Conservation (phyloP, 495 filamentous ascomycete genomes). For the Xylaria telfairii region DNA sequence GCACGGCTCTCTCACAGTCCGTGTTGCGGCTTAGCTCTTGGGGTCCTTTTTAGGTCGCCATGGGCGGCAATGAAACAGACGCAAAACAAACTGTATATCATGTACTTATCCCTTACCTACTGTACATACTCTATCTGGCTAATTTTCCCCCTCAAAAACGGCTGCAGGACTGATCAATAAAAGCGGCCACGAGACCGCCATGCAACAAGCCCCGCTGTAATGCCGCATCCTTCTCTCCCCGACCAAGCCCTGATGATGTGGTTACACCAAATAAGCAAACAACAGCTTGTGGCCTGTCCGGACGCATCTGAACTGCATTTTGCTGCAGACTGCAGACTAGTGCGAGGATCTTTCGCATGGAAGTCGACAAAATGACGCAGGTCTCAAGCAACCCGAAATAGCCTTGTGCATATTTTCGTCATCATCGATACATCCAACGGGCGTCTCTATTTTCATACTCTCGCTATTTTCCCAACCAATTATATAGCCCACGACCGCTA, state of each 20-base stretch:
- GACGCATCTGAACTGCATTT: neutral
- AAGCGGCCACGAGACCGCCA: neutral
- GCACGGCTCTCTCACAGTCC: neutral
- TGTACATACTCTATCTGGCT: neutral
- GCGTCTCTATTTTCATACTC: neutral
- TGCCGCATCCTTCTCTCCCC: neutral
- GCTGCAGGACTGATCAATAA: neutral
- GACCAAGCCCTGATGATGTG: neutral
- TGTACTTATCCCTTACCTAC: neutral
- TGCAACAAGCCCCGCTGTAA: neutral
- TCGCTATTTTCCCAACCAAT: neutral
- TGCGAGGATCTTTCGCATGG: neutral
- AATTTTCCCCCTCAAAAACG: neutral
- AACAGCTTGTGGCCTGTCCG: neutral
- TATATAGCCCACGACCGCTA: neutral
- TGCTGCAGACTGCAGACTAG: neutral
- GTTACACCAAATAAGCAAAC: neutral
- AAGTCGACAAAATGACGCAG: conserved; percentile 20
- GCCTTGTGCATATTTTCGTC: conserved; percentile 18
- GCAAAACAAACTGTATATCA: neutral
- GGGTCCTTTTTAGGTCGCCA: neutral
- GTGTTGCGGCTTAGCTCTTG: neutral
- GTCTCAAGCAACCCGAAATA: neutral
- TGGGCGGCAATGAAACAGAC: conserved; percentile 2
- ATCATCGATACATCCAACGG: conserved; percentile 8